Percentiles rank a stretch among this genome's conserved stretches.
Conservation (phyloP, 2,329 filamentous ascomycete genomes). For the Alternaria triticimaculans region DNA sequence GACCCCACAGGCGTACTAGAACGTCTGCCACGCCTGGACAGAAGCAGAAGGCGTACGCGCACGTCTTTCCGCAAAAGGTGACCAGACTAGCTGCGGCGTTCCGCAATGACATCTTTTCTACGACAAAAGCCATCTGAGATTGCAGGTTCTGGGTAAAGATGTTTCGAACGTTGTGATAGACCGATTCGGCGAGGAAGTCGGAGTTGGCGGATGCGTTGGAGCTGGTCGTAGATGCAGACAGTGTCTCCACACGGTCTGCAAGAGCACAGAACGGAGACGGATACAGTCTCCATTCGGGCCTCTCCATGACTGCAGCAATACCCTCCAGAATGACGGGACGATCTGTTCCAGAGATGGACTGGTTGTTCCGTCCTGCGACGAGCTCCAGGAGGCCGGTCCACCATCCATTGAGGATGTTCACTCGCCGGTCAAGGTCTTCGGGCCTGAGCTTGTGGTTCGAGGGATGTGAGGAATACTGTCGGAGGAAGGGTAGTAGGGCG, state of each 20-base stretch:
- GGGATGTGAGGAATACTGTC: slow-evolving; percentile 70
- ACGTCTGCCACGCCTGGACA: slow-evolving; percentile 86
- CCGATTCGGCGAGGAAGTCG: slow-evolving; percentile 75
- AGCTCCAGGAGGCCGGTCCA: slow-evolving; percentile 84
- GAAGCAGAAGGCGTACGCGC: slow-evolving; percentile 92
- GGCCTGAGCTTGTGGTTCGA: slow-evolving; percentile 71
- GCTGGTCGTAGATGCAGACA: slow-evolving; percentile 57
- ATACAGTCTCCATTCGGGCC: slow-evolving; percentile 82
- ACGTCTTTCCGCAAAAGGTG: slow-evolving; percentile 87
- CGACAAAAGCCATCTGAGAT: slow-evolving; percentile 83
- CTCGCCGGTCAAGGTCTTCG: slow-evolving; percentile 82
- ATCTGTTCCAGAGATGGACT: slow-evolving; percentile 83
- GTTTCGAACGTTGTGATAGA: slow-evolving; percentile 86
- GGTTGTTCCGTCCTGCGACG: slow-evolving; percentile 75
- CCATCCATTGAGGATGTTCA: slow-evolving; percentile 86
- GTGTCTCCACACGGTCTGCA: slow-evolving; percentile 59
- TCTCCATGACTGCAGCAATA: slow-evolving; percentile 81
- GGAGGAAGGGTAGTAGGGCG: slow-evolving; percentile 77
- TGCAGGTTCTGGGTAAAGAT: slow-evolving; percentile 84
- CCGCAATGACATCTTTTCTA: slow-evolving; percentile 84
- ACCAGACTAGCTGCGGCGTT: slow-evolving; percentile 71
- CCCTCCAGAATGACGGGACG: slow-evolving; percentile 80
- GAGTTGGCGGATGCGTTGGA: slow-evolving; percentile 67
- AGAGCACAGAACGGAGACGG: slow-evolving; percentile 72
- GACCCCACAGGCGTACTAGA: slow-evolving; percentile 79